Evolutionary conservation across 164 flowering plant species (phyloP).

Genomic region (Buxus sempervirens): DNA sequence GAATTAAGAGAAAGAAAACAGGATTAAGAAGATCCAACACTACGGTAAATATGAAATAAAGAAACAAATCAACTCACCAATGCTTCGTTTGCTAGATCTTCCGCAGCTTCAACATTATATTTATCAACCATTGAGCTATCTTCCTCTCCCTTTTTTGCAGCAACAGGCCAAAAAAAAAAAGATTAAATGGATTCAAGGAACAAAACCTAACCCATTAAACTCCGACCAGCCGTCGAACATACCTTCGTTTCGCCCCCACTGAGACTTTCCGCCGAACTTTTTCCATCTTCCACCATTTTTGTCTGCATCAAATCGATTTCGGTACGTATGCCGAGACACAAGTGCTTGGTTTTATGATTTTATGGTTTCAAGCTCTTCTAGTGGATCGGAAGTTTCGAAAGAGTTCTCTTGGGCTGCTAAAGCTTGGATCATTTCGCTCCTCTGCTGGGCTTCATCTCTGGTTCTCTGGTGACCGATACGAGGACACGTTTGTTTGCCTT

Average conservation of each 20-base stretch:
- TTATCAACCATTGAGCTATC: slow-evolving; percentile 27
- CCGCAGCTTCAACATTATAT: slow-evolving; percentile 54
- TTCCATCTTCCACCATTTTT: background rate
- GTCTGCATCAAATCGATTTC: background rate
- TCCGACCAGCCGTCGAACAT: background rate
- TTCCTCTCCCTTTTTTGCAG: slow-evolving; percentile 9
- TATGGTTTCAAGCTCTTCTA: no score
- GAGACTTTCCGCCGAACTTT: background rate
- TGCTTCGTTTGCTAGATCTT: slow-evolving; percentile 46
- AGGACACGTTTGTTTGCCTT: no score
- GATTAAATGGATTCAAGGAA: background rate
- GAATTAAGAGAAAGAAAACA: background rate
- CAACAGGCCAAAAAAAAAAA: background rate
- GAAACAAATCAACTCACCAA: slow-evolving; percentile 23
- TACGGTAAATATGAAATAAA: background rate
- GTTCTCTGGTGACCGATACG: no score
- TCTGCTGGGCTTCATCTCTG: no score
- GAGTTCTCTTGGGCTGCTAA: no score
- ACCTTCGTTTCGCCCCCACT: background rate
- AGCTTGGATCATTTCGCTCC: no score
- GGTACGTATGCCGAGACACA: no score
- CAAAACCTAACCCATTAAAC: no score
- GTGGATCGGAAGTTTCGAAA: no score
- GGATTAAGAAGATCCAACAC: background rate
- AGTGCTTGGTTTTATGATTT: no score